A percentile compares a stretch with the other conserved stretches of the same genome.
These are phyloP conservation scores for Phytopythium aichiense DNA, from an alignment of 352 stramenopile species.

Conservation along the genomic window DNA sequence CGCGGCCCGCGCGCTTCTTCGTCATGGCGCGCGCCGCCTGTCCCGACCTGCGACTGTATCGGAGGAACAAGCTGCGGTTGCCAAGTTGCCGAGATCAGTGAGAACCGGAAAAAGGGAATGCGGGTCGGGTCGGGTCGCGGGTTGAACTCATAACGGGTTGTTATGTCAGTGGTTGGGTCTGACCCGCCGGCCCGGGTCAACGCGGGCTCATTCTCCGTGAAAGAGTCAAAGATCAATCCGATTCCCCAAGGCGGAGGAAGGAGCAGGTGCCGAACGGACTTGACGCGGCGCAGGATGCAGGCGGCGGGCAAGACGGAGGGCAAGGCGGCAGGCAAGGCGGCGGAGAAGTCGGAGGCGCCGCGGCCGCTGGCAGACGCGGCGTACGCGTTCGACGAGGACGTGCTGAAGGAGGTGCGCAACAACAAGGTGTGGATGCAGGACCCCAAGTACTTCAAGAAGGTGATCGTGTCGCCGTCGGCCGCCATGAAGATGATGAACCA, in stretches of 20 bases:
- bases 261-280: too few species aligned
- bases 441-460: slow-evolving; percentile 95
- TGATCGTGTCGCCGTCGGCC: slow-evolving; percentile 92
- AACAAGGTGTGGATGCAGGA: slow-evolving; percentile 91
- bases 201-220: too few species aligned
- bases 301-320: slow-evolving; percentile 19
- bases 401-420: slow-evolving; percentile 80
- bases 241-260: not conserved
- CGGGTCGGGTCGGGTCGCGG: not conserved
- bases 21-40: slow-evolving; percentile 17
- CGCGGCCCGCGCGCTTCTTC: slow-evolving; percentile 35
- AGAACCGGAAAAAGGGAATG: not conserved
- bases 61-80: too few species aligned
- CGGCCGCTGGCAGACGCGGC: slow-evolving; percentile 52
- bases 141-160: not conserved
- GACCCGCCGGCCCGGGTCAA: not conserved
- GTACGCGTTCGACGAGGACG: slow-evolving; percentile 81
- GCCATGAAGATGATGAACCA: slow-evolving; percentile 98
- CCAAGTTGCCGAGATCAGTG: not conserved
- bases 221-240: not conserved
- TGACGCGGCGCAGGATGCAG: slow-evolving; percentile 11
- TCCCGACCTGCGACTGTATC: not conserved
- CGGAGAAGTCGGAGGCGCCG: slow-evolving; percentile 2
- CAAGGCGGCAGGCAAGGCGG: not conserved
- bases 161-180: not conserved